Evolutionary conservation across 768 basidiomycete genomes (phyloP).

Genomic region (Kwoniella shandongensis): DNA sequence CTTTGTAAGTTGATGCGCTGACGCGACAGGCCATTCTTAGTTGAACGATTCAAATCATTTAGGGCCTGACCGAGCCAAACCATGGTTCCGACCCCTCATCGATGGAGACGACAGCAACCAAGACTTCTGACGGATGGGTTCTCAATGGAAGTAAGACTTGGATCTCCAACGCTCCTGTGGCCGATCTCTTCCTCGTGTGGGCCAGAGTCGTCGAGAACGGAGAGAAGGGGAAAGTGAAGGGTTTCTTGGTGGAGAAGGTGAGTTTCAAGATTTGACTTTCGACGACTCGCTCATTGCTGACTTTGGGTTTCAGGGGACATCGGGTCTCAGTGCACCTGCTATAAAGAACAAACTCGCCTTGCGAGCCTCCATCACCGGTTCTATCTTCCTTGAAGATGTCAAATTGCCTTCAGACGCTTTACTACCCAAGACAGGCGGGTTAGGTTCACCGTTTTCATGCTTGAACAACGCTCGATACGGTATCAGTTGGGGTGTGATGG

Average conservation of each 20-base stretch:
- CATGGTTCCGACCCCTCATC: conserved; percentile 95
- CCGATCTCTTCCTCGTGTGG: conserved; percentile 93
- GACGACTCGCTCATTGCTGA: background rate
- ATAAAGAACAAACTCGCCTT: conserved; percentile 94
- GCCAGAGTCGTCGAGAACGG: conserved; percentile 59
- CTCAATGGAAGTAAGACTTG: conserved; percentile 93
- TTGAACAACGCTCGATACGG: conserved; percentile 86
- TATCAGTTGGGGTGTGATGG: conserved; percentile 95
- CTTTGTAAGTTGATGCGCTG: conserved; percentile 65
- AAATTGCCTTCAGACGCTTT: conserved; percentile 70
- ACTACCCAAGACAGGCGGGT: conserved; percentile 72
- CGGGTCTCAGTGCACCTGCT: conserved; percentile 76
- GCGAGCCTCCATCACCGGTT: conserved; percentile 61
- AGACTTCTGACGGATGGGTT: conserved; percentile 77
- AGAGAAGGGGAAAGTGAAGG: conserved; percentile 67
- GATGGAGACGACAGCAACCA: conserved; percentile 92
- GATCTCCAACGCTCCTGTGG: conserved; percentile 92
- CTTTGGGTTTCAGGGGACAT: conserved; percentile 61
- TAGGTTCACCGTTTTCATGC: conserved; percentile 85
- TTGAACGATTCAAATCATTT: conserved; percentile 1
- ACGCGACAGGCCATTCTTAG: background rate
- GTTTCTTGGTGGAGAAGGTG: conserved; percentile 88
- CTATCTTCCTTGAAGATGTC: conserved; percentile 87
- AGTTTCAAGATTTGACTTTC: conserved; percentile 14
- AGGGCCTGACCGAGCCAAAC: conserved; percentile 95